Conservation (phyloP, 2,329 filamentous ascomycete genomes). For the Apiospora koreana region DNA sequence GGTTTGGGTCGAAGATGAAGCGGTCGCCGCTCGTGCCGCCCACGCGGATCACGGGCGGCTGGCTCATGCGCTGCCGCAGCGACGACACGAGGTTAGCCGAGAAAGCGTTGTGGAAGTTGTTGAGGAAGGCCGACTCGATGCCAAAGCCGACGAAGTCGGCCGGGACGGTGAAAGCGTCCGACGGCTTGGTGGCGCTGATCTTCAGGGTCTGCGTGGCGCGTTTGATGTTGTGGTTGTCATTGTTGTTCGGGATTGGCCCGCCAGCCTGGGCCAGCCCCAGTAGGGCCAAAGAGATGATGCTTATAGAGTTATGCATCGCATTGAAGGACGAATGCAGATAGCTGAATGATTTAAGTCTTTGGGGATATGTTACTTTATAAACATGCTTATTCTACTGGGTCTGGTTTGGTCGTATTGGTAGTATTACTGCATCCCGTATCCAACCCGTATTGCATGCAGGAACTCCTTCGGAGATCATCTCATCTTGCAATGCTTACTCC, state of each 20-base stretch:
- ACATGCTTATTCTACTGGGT: not conserved
- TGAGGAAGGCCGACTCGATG: slow-evolving; percentile 17
- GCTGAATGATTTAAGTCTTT: not conserved
- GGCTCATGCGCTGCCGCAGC: slow-evolving; percentile 13
- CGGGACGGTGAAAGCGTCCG: slow-evolving; percentile 9
- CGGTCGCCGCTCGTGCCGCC: slow-evolving; percentile 18
- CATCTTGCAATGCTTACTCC: not conserved
- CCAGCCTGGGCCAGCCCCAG: not conserved
- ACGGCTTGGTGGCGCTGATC: slow-evolving; percentile 6
- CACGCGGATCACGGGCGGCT: slow-evolving; percentile 12
- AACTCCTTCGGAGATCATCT: not conserved
- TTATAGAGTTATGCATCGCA: not conserved
- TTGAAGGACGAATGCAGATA: not conserved
- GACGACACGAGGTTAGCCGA: slow-evolving; percentile 14
- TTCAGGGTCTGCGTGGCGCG: slow-evolving; percentile 8
- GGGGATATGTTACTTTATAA: not conserved
- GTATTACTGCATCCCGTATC: not conserved
- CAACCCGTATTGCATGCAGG: not conserved
- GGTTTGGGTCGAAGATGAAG: slow-evolving; percentile 12
- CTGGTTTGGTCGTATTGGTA: not conserved
- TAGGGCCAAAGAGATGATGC: not conserved
- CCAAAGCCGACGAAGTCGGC: slow-evolving; percentile 16
- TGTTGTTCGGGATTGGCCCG: not conserved
- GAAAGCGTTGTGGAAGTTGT: slow-evolving; percentile 16
- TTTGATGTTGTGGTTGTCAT: not conserved